Base-by-base conservation (phyloP, 2,329 filamentous ascomycete genomes). In the Colletotrichum liriopes region DNA sequence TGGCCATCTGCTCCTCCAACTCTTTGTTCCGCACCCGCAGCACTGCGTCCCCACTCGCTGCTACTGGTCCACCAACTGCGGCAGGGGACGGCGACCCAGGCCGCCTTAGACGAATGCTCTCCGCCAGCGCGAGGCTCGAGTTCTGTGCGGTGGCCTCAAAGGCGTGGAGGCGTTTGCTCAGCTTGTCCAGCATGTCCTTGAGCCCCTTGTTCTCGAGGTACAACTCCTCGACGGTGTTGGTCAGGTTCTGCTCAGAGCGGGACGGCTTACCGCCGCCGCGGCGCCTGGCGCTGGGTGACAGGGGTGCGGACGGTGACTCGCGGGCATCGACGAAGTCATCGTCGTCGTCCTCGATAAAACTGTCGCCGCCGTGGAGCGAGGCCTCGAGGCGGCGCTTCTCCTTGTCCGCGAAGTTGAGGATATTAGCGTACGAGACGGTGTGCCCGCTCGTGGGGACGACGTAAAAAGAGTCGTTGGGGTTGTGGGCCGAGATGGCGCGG, bases 91-190 rank as follows among this genome's bases (percentile, higher is more conserved):
- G 89, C 47, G 89, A 91, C 5, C 85, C 85, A 1, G 89, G 88
- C 18, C 87, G 84, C 82, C 90, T 88, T 7, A 92, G 81, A n/a
- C 90, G 86, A 79, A 91, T 91, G 76, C 94, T 97, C 80, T 98
- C 94, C 18, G 95, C 94, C 43, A 98, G 88, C 3, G 94, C 94
- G 82, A 95, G 90, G 65, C 93, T 94, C 47, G 93, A 95, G 74
- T 92, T 94, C 82, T 98, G 96, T 0, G 95, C 94, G 77, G 94
- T 95, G 49, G 94, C 92, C 82, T 99, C 96, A 84, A 98, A 99
- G 74, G 95, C 93, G 77, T 96, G 93, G n/a, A 99, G 88, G 0
- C 96, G 91, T 77, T 93, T 94, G 74, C 93, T 94, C 45, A 98
- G 89, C 61, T 94, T 94, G 81, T 98, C 95, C 11, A 97, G 90